Evolutionary conservation across 352 stramenopile species (phyloP).

Genomic region (Albugo candida): DNA sequence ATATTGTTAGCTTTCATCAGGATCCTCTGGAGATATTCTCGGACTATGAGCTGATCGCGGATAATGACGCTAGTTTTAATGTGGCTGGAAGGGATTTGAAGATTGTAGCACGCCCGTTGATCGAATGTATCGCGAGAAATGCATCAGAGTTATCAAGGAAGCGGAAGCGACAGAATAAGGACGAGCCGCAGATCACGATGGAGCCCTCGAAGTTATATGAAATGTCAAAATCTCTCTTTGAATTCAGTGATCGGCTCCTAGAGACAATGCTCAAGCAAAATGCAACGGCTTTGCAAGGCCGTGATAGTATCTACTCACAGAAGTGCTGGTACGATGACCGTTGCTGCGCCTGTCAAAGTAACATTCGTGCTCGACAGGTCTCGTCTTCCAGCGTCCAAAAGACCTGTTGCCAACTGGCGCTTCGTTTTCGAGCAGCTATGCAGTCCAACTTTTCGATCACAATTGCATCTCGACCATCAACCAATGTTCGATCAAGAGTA

Average conservation of each 20-base stretch:
- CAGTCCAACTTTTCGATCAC: neutral
- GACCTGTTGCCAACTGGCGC: slow-evolving; percentile 45
- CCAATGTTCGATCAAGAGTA: neutral
- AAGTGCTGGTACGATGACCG: slow-evolving; percentile 13
- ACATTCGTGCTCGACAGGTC: slow-evolving; percentile 15
- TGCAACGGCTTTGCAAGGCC: slow-evolving; percentile 22
- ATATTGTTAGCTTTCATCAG: slow-evolving; percentile 20
- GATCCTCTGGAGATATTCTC: slow-evolving; percentile 22
- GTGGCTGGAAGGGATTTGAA: slow-evolving; percentile 15
- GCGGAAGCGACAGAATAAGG: slow-evolving; percentile 13
- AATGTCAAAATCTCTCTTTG: slow-evolving; percentile 13
- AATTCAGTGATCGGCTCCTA: slow-evolving; percentile 23
- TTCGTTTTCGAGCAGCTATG: slow-evolving; percentile 35
- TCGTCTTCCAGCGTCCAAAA: slow-evolving; percentile 27
- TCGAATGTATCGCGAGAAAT: slow-evolving; percentile 16
- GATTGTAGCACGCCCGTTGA: slow-evolving; percentile 17
- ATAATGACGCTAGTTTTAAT: neutral
- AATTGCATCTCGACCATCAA: slow-evolving; percentile 1
- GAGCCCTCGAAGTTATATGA: slow-evolving; percentile 12
- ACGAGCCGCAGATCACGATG: slow-evolving; percentile 1
- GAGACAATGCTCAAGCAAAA: slow-evolving; percentile 25
- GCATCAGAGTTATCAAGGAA: slow-evolving; percentile 15
- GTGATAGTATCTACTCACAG: slow-evolving; percentile 13
- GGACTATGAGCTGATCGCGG: slow-evolving; percentile 19
- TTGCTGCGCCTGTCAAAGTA: neutral